Percentiles rank a stretch among this genome's conserved stretches.
phyloP scores from a whole-genome alignment of 352 stramenopile genomes.

The Phytophthora capsici region DNA sequence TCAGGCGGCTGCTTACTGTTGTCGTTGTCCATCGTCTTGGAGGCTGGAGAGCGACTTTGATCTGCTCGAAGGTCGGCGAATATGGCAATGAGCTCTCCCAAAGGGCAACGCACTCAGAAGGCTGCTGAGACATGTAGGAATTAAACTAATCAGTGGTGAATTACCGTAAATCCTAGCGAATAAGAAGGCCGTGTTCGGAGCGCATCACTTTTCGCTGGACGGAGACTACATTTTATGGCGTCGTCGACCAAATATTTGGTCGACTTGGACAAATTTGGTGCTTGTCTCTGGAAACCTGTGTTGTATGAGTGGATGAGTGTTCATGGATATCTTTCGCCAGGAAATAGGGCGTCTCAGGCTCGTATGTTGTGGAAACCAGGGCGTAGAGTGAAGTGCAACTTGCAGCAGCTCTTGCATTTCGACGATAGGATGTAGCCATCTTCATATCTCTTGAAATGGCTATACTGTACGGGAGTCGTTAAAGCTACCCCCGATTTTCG shows the following conservation, averaged over 20 bases:
- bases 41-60: not conserved
- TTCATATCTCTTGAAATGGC: conserved; percentile 8
- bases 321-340: not conserved
- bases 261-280: conserved; percentile 9
- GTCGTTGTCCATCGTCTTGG: conserved; percentile 9
- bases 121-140: not conserved
- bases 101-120: conserved; percentile 5
- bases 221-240: not conserved
- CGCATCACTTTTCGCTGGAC: conserved; percentile 20
- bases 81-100: conserved; percentile 15
- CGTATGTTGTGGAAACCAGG: not conserved
- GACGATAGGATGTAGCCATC: conserved; percentile 5
- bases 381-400: not conserved
- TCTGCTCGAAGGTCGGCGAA: conserved; percentile 18
- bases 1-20: conserved; percentile 22
- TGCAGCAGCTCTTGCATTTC: conserved; percentile 1
- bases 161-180: not conserved
- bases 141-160: not conserved
- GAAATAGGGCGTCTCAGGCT: not conserved
- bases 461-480: too few species aligned
- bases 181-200: not conserved
- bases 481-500: too few species aligned
- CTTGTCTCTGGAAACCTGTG: conserved; percentile 9
- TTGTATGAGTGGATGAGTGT: conserved; percentile 4
- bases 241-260: not conserved